A percentile compares a stretch with the other conserved stretches of the same genome.
phyloP scores from a whole-genome alignment of 148 eudicot genomes.

The Chenopodium quinoa region DNA sequence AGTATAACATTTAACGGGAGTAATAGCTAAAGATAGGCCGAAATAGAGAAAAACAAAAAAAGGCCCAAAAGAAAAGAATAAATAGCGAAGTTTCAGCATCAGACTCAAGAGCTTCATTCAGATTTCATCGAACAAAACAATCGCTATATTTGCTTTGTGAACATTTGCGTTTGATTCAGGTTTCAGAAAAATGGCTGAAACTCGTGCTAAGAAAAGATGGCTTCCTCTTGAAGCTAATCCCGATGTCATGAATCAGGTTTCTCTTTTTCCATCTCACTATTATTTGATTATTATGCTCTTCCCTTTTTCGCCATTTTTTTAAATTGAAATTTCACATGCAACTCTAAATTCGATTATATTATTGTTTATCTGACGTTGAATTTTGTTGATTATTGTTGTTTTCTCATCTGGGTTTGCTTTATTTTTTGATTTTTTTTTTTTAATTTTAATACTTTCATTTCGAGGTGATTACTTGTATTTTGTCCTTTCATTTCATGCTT shows the following conservation, averaged over 20 bases:
- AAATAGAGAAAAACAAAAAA: too few relatives aligned
- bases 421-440: not conserved
- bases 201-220: slow-evolving; percentile 65
- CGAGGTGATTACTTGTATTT: not conserved
- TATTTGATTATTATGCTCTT: not conserved
- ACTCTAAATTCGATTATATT: not conserved
- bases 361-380: not conserved
- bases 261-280: not conserved
- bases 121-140: not conserved
- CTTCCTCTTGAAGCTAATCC: slow-evolving; percentile 99
- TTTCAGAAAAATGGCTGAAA: slow-evolving; percentile 37
- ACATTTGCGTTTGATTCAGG: too few relatives aligned
- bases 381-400: not conserved
- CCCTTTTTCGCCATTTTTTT: not conserved
- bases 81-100: not conserved
- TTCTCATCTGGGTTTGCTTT: slow-evolving; percentile 6
- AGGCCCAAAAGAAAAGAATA: not conserved
- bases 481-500: slow-evolving; percentile 3
- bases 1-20: too few relatives aligned
- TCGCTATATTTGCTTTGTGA: too few relatives aligned
- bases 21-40: not conserved
- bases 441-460: not conserved
- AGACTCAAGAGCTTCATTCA: not conserved
- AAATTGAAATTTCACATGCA: not conserved
- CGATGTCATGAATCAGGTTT: slow-evolving; percentile 91